Conservation (phyloP, 495 filamentous ascomycete species). For the Rhizodiscina lignyota region DNA sequence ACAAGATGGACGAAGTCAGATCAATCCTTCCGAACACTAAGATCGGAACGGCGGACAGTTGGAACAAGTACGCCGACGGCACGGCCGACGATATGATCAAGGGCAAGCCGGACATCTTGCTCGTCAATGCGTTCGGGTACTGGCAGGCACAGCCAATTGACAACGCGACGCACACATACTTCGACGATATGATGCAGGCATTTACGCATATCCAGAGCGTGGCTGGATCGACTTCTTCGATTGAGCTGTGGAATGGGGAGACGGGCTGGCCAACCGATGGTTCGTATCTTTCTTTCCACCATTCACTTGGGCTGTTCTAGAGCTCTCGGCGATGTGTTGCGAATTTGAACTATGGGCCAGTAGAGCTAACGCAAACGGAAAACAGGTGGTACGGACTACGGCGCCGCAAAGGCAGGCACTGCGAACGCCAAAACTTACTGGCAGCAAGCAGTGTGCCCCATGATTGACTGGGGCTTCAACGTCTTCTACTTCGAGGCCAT, state of each 20-base stretch:
- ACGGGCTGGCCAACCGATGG: constrained; percentile 49
- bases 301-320: too few relatives aligned
- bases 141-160: constrained; percentile 53
- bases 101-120: constrained; percentile 46
- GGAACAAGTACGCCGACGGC: constrained; percentile 66
- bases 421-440: constrained; percentile 45
- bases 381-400: constrained; percentile 47
- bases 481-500: constrained; percentile 78
- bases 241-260: constrained; percentile 63
- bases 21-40: constrained; percentile 29
- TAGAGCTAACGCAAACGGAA: background rate
- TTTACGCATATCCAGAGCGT: constrained; percentile 49
- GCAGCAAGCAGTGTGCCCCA: constrained; percentile 50
- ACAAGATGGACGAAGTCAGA: constrained; percentile 46
- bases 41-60: constrained; percentile 65
- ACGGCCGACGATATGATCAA: constrained; percentile 51
- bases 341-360: background rate
- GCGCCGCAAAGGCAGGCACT: constrained; percentile 42
- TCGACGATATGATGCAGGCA: constrained; percentile 58
- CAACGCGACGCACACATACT: constrained; percentile 52
- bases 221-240: constrained; percentile 33
- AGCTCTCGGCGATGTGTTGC: too few relatives aligned
- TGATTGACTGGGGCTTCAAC: constrained; percentile 56
- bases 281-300: constrained; percentile 21
- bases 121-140: constrained; percentile 73